Evolutionary conservation across 305 asterid genomes (phyloP).

Genomic region (Fraxinus ornus): DNA sequence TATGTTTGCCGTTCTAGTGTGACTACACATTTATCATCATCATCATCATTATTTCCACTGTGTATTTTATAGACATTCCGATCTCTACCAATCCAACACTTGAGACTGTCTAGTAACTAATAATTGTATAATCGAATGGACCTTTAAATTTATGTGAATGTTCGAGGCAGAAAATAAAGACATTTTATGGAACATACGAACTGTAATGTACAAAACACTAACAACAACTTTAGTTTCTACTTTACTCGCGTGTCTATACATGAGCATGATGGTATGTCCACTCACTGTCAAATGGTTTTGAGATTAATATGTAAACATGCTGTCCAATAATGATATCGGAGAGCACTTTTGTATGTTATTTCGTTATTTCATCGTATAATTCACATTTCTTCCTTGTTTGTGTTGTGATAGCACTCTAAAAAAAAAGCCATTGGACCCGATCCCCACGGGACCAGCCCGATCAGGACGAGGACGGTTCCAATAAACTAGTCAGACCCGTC

Average conservation of each 20-base stretch:
- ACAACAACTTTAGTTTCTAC: background rate
- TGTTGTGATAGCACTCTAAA: background rate
- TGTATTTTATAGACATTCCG: background rate
- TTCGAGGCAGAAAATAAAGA: background rate
- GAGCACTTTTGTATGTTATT: background rate
- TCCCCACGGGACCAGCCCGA: background rate
- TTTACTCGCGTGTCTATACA: background rate
- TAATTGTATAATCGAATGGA: background rate
- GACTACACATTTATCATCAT: background rate
- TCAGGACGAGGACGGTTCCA: background rate
- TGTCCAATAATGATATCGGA: background rate
- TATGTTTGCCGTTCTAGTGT: background rate
- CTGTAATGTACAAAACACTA: background rate
- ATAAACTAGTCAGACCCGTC: background rate
- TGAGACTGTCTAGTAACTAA: background rate
- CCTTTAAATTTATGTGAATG: background rate
- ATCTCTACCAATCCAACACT: background rate
- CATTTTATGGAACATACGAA: background rate
- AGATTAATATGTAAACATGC: background rate
- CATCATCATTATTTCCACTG: background rate
- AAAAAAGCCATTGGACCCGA: background rate
- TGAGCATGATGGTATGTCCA: background rate
- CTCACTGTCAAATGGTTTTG: background rate
- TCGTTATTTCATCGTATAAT: background rate
- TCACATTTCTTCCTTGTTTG: background rate